Evolutionary conservation across 768 basidiomycete species (phyloP), one percentile per base, ranked within the genome.

Genomic region (Serpula lacrymans): DNA sequence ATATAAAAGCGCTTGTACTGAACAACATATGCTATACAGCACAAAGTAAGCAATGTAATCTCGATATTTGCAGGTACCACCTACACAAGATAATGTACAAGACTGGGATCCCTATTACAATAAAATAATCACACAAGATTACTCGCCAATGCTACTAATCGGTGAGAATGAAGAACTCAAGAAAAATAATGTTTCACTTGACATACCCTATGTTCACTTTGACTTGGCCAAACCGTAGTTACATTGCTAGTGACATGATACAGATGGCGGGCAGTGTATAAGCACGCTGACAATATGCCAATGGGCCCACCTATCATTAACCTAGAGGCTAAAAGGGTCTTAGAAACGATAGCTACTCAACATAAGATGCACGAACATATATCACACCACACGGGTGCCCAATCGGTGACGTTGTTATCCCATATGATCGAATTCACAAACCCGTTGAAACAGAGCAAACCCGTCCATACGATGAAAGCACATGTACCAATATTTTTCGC

Each of bases 1-100:
- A 78, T 69, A 43, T 72, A 67, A 50, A 65, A 78, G 7, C 76
- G 69, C 50, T 75, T 71, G 20, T 69, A 72, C 57, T 75, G 73
- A 1, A 76, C 72, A 28, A 78, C 47, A 32, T 69, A 71, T 41
- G 73, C 77, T 26, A 9, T 9, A 28, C n/a, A 28, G 27, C 27
- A 28, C n/a, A n/a, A 30, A 13, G 27, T 9, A 9, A 9, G n/a
- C 27, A 28, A 9, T 29, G 9, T 9, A 28, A n/a, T n/a, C n/a
- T n/a, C 31, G 31, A 14, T n/a, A 33, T 5, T n/a, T n/a, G 27
- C n/a, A 9, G 27, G 27, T n/a, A 9, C 9, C 27, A 54, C 54
- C 31, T 30, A 72, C 60, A 49, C 25, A 67, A 45, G n/a, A 45
- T 43, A 55, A 64, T 56, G 11, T 52, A 33, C 6, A 62, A 12